A percentile compares a stretch with the other conserved stretches of the same genome.
These are phyloP conservation scores for Jatropha multifida DNA, from an alignment of 441 rosid species.

Conservation along the genomic window DNA sequence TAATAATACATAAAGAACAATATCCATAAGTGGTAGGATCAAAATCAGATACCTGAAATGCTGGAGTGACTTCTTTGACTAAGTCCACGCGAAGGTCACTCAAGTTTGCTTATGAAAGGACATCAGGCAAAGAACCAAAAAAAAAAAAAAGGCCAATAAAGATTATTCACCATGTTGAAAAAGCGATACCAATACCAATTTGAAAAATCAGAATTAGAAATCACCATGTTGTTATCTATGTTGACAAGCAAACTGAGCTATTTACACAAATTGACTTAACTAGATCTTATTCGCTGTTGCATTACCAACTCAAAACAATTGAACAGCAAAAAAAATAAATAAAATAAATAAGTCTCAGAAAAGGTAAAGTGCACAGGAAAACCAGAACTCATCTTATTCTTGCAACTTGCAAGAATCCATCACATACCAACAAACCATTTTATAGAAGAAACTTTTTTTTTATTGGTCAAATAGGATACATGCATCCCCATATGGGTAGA, in stretches of 20 bases:
- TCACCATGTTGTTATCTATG: neutral
- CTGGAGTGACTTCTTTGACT: slow-evolving; percentile 22
- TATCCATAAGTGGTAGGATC: neutral
- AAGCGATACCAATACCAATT: neutral
- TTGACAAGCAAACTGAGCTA: neutral
- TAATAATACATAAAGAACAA: slow-evolving; percentile 1
- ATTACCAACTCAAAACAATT: neutral
- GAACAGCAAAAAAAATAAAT: neutral
- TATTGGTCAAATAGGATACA: too few species aligned
- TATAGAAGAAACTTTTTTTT: too few species aligned
- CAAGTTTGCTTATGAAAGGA: slow-evolving; percentile 31
- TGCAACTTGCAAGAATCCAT: neutral
- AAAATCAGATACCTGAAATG: slow-evolving; percentile 36
- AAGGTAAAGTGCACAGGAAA: neutral
- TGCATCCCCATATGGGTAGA: too few species aligned
- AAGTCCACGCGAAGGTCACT: slow-evolving; percentile 24
- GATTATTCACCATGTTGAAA: neutral
- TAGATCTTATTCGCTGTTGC: neutral
- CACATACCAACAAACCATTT: too few species aligned
- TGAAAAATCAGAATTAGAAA: neutral
- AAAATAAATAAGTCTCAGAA: neutral
- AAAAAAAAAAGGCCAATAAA: neutral
- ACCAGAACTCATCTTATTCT: neutral
- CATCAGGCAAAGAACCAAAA: slow-evolving; percentile 2
- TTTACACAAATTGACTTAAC: neutral